Evolutionary conservation across 2,329 filamentous ascomycete species (phyloP).

Genomic region (Simplicillium aogashimaense): DNA sequence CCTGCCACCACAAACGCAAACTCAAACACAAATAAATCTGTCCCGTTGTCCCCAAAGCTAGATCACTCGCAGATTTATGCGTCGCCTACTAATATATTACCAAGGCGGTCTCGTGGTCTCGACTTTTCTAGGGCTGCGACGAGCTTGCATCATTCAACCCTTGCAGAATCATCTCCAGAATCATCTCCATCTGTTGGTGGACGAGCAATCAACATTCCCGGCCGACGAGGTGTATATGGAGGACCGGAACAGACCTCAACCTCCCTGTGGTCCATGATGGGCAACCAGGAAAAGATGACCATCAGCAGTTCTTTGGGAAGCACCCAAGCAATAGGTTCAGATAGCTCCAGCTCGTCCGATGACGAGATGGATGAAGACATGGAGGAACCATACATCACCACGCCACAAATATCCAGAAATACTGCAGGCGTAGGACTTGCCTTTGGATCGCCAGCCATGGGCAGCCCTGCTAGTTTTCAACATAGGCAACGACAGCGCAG

Average conservation of each 20-base stretch:
- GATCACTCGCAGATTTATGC: conserved; percentile 79
- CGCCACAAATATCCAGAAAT: conserved; percentile 64
- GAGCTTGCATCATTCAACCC: conserved; percentile 87
- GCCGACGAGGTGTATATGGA: conserved; percentile 38
- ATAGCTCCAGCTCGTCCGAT: conserved; percentile 65
- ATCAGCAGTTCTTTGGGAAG: conserved; percentile 74
- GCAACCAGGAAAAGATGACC: conserved; percentile 57
- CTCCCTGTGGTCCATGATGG: conserved; percentile 62
- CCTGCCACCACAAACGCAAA: conserved; percentile 12
- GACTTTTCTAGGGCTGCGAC: conserved; percentile 92
- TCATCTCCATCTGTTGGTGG: conserved; percentile 79
- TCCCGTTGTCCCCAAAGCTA: conserved; percentile 74
- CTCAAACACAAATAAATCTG: conserved; percentile 25
- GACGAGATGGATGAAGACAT: conserved; percentile 68
- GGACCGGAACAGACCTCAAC: conserved; percentile 56
- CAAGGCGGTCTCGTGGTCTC: conserved; percentile 77
- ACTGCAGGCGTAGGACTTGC: neutral
- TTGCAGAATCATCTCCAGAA: conserved; percentile 83
- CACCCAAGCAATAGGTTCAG: conserved; percentile 61
- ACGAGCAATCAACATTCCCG: conserved; percentile 52
- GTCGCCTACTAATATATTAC: conserved; percentile 78
- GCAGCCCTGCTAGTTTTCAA: conserved; percentile 73
- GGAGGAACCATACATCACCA: conserved; percentile 73
- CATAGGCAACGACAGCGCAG: conserved; percentile 63
- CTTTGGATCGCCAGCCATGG: conserved; percentile 7